Evolutionary conservation across 805 yeast genomes (phyloP).

Genomic region (Suhomyces vadensis): DNA sequence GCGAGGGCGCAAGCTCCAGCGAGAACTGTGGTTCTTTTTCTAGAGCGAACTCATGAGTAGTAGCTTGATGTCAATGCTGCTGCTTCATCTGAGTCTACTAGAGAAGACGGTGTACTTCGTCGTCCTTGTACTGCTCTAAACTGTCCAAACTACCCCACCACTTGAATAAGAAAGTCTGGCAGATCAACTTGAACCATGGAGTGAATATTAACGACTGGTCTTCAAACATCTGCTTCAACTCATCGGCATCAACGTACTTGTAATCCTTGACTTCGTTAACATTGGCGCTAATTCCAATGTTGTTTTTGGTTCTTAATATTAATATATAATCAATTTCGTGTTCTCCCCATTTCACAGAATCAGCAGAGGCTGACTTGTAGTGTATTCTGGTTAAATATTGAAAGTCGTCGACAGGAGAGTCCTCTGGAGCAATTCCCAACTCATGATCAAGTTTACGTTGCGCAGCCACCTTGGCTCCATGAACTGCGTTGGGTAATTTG

Average conservation of each 20-base stretch:
- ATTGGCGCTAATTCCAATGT: slow-evolving; percentile 63
- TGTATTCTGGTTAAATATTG: slow-evolving; percentile 91
- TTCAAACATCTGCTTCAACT: slow-evolving; percentile 73
- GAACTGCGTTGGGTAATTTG: slow-evolving; percentile 57
- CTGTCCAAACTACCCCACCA: slow-evolving; percentile 88
- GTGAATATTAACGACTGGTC: slow-evolving; percentile 74
- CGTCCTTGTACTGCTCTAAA: slow-evolving; percentile 50
- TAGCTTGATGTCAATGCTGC: too few species aligned
- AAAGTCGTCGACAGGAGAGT: slow-evolving; percentile 66
- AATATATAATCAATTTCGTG: slow-evolving; percentile 96
- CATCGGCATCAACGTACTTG: slow-evolving; percentile 67
- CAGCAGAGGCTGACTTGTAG: slow-evolving; percentile 80
- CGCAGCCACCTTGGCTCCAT: slow-evolving; percentile 86
- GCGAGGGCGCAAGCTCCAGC: too few species aligned
- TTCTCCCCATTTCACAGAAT: slow-evolving; percentile 86
- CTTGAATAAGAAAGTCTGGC: slow-evolving; percentile 83
- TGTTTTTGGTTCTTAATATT: slow-evolving; percentile 60
- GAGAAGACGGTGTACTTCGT: slow-evolving; percentile 52
- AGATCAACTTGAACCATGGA: slow-evolving; percentile 97
- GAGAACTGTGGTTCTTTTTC: too few species aligned
- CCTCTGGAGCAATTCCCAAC: slow-evolving; percentile 70
- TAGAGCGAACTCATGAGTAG: too few species aligned
- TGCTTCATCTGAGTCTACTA: too few species aligned
- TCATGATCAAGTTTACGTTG: slow-evolving; percentile 91
- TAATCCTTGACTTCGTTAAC: slow-evolving; percentile 74